Evolutionary conservation across 2,329 filamentous ascomycete genomes (phyloP), one percentile per base, ranked within the genome.

Genomic region (Bertia moriformis): DNA sequence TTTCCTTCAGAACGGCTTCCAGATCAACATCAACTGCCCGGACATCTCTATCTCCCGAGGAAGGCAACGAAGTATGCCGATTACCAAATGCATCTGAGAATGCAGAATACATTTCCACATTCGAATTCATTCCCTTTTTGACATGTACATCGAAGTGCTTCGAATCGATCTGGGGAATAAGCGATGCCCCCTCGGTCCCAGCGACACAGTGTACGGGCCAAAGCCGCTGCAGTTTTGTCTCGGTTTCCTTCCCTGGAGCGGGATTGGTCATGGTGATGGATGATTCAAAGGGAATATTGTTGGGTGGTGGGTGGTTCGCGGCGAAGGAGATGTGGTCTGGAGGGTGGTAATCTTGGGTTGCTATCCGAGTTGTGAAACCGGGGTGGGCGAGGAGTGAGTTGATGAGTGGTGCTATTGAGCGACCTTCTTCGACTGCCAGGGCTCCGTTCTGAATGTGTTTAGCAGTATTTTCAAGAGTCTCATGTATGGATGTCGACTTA

Each of bases 141-240:
- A 78, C 60, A 18, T 69, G 55, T 19, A 63, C 40, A 38, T 75
- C 61, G 33, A 77, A 49, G 19, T 61, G 62, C 33, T 52, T 48
- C 14, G 51, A 44, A 35, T 73, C 53, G 10, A 80, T 59, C 48
- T 76, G 73, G 0, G 68, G 63, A 14, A 79, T 65, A 18, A 79
- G 55, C 19, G 67, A 62, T 4, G 67, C 62, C 12, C 75, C 75
- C 4, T 56, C 49, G 0, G 69, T 74, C 7, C 59, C 62, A 43
- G 69, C 65, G 1, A 78, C 61, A 45, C 75, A 79, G 49, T 80
- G 75, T n/a, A 65, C 63, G 0, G 75, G 75, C 75, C 75, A 80
- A 12, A 80, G 57, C 41, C 62, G 56, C 47, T 67, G 64, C 29
- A 53, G 47, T 49, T 69, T 59, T 12, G 58, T 62, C 47, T 73